A percentile compares a stretch with the other conserved stretches of the same genome.
phyloP scores from a whole-genome alignment of 768 basidiomycete species.

The Tylopilus sp. region DNA sequence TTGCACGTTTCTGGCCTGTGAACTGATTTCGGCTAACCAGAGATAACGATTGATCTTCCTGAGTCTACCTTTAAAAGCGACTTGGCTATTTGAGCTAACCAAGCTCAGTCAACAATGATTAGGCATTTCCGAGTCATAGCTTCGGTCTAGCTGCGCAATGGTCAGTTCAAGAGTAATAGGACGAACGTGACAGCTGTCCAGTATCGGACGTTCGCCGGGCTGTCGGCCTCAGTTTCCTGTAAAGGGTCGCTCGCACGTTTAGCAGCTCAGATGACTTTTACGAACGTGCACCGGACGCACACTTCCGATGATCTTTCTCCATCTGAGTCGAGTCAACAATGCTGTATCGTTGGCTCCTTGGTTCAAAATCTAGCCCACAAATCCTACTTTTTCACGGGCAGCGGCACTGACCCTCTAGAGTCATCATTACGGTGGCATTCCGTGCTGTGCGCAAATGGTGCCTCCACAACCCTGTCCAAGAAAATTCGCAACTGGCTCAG shows the following conservation, averaged over 20 bases:
- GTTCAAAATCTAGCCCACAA: too few relatives aligned
- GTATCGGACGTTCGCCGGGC: neutral
- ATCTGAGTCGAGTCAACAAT: too few relatives aligned
- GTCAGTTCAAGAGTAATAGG: neutral
- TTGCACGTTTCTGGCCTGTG: constrained; percentile 27
- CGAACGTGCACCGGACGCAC: constrained; percentile 15
- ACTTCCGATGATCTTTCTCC: neutral
- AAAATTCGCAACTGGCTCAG: neutral
- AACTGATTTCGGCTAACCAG: constrained; percentile 14
- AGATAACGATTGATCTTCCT: constrained; percentile 15
- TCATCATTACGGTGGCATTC: too few relatives aligned
- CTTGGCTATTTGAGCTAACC: constrained; percentile 1
- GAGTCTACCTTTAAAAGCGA: constrained; percentile 11
- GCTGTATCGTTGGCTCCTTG: too few relatives aligned
- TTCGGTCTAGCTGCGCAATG: too few relatives aligned
- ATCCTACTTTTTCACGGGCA: too few relatives aligned
- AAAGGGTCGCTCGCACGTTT: constrained; percentile 11
- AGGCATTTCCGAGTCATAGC: neutral
- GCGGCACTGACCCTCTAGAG: too few relatives aligned
- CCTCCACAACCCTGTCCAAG: neutral
- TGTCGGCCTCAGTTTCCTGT: neutral
- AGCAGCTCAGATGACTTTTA: too few relatives aligned
- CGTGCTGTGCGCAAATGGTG: neutral
- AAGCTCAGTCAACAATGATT: neutral
- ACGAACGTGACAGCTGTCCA: constrained; percentile 17